Evolutionary conservation across 345 rosid species (phyloP).

Genomic region (Hypericum perforatum): DNA sequence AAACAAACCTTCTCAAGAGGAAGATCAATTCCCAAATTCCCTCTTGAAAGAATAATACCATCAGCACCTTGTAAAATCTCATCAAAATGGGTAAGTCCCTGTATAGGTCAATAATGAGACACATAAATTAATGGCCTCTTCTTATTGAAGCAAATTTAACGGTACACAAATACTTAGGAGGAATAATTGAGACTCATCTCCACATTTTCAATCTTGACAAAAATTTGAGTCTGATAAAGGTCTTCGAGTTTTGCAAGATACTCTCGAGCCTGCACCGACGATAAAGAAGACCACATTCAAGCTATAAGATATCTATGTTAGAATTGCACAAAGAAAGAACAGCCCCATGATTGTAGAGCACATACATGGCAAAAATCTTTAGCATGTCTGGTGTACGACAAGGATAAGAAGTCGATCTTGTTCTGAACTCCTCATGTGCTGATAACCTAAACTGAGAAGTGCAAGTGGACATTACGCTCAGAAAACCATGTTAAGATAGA

Average conservation of each 20-base stretch:
- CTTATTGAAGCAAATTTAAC: too few species aligned
- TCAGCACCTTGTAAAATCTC: constrained; percentile 98
- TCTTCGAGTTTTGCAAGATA: constrained; percentile 71
- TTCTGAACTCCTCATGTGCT: constrained; percentile 88
- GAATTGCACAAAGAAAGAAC: background rate
- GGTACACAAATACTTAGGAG: too few species aligned
- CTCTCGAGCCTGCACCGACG: constrained; percentile 64
- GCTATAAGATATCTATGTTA: background rate
- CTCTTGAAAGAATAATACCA: constrained; percentile 97
- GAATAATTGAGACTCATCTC: constrained; percentile 58
- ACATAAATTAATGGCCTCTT: too few species aligned
- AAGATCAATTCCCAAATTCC: constrained; percentile 93
- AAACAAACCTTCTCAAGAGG: constrained; percentile 90
- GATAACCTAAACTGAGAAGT: constrained; percentile 45
- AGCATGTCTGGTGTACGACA: constrained; percentile 89
- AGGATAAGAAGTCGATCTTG: constrained; percentile 87
- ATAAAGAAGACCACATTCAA: constrained; percentile 9
- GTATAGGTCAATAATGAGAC: too few species aligned
- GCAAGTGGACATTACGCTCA: background rate
- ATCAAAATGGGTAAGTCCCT: constrained; percentile 95
- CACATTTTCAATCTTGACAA: constrained; percentile 88
- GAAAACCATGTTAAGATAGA: constrained; percentile 8
- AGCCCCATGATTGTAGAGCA: background rate
- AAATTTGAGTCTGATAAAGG: constrained; percentile 79
- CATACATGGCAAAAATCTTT: constrained; percentile 89